Percentiles rank a stretch among this genome's conserved stretches.
Conservation (phyloP, 371 early-diverging fungal genomes). For the Mycotypha africana region DNA sequence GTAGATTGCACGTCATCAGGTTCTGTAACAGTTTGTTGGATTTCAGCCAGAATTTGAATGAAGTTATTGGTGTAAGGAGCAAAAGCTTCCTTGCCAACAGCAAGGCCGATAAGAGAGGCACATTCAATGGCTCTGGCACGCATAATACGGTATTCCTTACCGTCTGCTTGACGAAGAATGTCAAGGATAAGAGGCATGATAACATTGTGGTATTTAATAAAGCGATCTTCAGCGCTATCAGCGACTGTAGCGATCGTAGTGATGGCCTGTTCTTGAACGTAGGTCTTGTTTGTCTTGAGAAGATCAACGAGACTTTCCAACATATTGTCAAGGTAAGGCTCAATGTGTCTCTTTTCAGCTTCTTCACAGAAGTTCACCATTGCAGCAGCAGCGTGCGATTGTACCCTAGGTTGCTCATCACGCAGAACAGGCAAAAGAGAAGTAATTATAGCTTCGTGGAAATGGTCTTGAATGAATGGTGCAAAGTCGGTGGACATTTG, state of each 20-base stretch:
- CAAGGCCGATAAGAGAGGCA: conserved; percentile 84
- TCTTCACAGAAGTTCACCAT: conserved; percentile 95
- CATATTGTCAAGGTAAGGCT: conserved; percentile 85
- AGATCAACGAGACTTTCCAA: conserved; percentile 81
- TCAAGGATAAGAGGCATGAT: conserved; percentile 93
- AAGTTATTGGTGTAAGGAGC: conserved; percentile 72
- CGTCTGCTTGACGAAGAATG: conserved; percentile 76
- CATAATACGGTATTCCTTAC: conserved; percentile 82
- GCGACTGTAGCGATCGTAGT: conserved; percentile 98
- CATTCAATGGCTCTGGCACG: conserved; percentile 97
- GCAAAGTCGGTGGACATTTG: conserved; percentile 97
- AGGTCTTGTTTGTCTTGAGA: conserved; percentile 74
- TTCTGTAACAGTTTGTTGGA: conserved; percentile 77
- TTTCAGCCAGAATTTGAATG: conserved; percentile 72
- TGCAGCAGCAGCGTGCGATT: conserved; percentile 95
- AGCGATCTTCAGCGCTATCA: conserved; percentile 86
- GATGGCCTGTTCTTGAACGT: conserved; percentile 96
- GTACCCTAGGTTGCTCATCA: conserved; percentile 79
- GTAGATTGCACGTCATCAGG: conserved; percentile 88
- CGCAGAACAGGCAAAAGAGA: conserved; percentile 88
- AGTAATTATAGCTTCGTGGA: conserved; percentile 71
- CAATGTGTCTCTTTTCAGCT: conserved; percentile 69
- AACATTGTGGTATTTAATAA: conserved; percentile 81
- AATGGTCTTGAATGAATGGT: conserved; percentile 76
- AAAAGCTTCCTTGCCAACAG: conserved; percentile 89